Evolutionary conservation across 163 green algal species (phyloP), one percentile per base, ranked within the genome.

Genomic region (Chlamydomonas reinhardtii): DNA sequence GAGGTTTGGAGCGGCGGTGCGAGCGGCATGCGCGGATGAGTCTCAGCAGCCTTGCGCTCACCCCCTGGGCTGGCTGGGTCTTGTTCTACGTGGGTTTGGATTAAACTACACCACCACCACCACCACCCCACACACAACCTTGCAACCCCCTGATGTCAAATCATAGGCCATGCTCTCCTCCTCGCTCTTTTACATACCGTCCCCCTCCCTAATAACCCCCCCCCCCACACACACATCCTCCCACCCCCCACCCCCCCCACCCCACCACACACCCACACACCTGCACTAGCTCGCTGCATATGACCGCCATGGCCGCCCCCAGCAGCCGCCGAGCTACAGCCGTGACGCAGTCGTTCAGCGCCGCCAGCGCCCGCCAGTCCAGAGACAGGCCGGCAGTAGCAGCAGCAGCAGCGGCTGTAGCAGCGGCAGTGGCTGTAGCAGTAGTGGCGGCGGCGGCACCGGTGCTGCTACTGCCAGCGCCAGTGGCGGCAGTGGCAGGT

Each of bases 271-370:
- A 5, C 64, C 6, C 31, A 27, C 66, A 2, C 68, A 85, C 79
- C 68, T 85, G 64, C 79, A 85, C 79, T 69, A 85, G 68, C 34
- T 85, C 79, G 19, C 43, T 54, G 9, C 48, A 24, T 2, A 78
- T 16, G 37, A 85, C 79, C 52, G 9, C 79, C 68, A 85, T 56
- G 20, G 39, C 69, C 24, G 24, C 34, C 34, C 4, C 32, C 69
- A 85, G 34, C 66, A 85, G 69, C 52, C 69, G 71, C 68, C 79
- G 73, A n/a, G 52, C 79, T 22, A 85, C 32, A 29, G 52, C 79
- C 48, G 79, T 85, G 12, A 62, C 1, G 24, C 32, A 8, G 79
- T 85, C 79, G 69, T 85, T 85, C 27, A 85, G 79, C 1, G 11
- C 79, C 24, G 79, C 79, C 78, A 85, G 78, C 0, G 66, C 54